phyloP scores from a whole-genome alignment of 768 basidiomycete genomes.

The Collybiopsis luxurians region DNA sequence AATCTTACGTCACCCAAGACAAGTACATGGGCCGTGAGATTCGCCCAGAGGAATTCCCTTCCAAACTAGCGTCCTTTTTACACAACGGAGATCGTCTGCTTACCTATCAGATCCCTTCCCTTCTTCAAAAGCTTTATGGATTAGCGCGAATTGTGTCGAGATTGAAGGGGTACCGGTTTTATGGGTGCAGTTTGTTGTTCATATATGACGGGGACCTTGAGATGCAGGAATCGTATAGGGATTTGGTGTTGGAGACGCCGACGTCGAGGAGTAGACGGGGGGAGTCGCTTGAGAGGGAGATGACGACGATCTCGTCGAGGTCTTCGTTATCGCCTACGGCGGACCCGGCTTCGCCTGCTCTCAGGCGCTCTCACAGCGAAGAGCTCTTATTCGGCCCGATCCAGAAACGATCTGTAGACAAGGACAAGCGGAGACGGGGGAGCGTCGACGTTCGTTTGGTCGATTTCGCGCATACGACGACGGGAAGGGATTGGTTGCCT shows the following conservation, averaged over 20 bases:
- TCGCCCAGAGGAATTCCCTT: constrained; percentile 79
- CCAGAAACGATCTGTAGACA: constrained; percentile 58
- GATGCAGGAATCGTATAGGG: constrained; percentile 72
- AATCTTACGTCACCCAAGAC: constrained; percentile 89
- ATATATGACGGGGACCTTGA: constrained; percentile 97
- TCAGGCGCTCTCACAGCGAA: constrained; percentile 80
- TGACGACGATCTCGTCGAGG: constrained; percentile 34
- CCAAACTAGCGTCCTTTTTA: constrained; percentile 80
- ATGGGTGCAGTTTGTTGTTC: constrained; percentile 93
- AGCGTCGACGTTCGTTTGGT: constrained; percentile 96
- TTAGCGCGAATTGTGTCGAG: constrained; percentile 88
- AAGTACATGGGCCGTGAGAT: constrained; percentile 96
- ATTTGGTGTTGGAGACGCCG: constrained; percentile 59
- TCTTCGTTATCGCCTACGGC: constrained; percentile 34
- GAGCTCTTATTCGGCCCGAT: constrained; percentile 70
- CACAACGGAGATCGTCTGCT: constrained; percentile 81
- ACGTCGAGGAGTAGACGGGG: constrained; percentile 72
- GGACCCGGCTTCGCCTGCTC: constrained; percentile 10
- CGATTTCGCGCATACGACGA: constrained; percentile 98
- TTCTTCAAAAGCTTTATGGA: constrained; percentile 91
- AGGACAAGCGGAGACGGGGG: constrained; percentile 64
- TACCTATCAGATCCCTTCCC: constrained; percentile 86
- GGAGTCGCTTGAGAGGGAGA: constrained; percentile 68
- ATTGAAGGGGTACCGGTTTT: constrained; percentile 95
- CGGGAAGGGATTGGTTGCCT: constrained; percentile 86